These are phyloP conservation scores for Priceomyces melissophilus DNA, from an alignment of 805 yeast genomes.

Conservation along the genomic window DNA sequence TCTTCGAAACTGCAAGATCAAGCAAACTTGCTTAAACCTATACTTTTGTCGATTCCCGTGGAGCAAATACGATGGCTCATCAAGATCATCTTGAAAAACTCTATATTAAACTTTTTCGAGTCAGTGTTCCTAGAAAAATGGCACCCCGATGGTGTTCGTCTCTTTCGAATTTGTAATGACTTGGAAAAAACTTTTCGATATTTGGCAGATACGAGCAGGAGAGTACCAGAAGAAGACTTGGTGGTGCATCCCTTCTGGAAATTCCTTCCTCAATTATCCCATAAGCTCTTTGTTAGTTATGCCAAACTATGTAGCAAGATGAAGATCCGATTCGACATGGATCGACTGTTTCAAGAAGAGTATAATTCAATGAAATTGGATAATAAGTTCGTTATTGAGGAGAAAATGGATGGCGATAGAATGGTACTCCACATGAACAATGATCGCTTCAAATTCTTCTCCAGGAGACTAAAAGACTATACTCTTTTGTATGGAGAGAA, in stretches of 20 bases:
- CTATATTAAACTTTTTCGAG: slow-evolving; percentile 62
- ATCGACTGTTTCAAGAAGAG: slow-evolving; percentile 12
- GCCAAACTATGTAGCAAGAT: slow-evolving; percentile 48
- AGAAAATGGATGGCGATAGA: slow-evolving; percentile 92
- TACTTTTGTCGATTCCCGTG: slow-evolving; percentile 52
- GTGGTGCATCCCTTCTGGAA: slow-evolving; percentile 47
- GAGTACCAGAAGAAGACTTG: slow-evolving; percentile 41
- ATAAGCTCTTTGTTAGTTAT: slow-evolving; percentile 50
- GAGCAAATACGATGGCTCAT: slow-evolving; percentile 68
- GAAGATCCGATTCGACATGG: slow-evolving; percentile 25
- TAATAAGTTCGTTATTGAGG: slow-evolving; percentile 66
- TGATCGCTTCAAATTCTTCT: slow-evolving; percentile 45
- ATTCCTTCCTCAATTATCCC: slow-evolving; percentile 76
- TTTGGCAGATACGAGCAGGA: slow-evolving; percentile 46
- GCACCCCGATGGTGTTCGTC: slow-evolving; percentile 75
- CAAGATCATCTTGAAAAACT: slow-evolving; percentile 58
- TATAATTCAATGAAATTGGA: slow-evolving; percentile 14
- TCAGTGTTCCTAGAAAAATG: slow-evolving; percentile 53
- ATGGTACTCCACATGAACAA: slow-evolving; percentile 67
- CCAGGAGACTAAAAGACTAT: slow-evolving; percentile 72
- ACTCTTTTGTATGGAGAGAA: slow-evolving; percentile 64
- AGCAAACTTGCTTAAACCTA: slow-evolving; percentile 42
- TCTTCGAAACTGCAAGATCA: slow-evolving; percentile 33
- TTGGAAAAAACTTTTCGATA: slow-evolving; percentile 55
- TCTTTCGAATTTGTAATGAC: slow-evolving; percentile 63